Conservation (phyloP, 106 monocot genomes). For the Acorus gramineus region DNA sequence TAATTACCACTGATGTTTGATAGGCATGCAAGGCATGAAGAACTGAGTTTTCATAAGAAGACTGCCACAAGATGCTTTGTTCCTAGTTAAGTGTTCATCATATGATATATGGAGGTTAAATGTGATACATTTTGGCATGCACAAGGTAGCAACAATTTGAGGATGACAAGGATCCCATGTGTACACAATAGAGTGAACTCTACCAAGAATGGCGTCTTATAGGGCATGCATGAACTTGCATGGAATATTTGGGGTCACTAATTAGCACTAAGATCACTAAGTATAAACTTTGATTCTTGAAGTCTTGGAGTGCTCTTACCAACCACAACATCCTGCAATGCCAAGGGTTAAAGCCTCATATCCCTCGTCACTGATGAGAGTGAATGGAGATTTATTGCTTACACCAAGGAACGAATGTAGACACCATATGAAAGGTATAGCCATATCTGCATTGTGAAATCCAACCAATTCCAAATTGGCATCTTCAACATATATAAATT, state of each 20-base stretch:
- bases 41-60: too few species aligned
- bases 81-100: too few species aligned
- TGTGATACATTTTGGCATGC: background rate
- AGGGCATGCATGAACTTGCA: slow-evolving; percentile 6
- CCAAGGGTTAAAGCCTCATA: slow-evolving; percentile 47
- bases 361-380: slow-evolving; percentile 59
- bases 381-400: slow-evolving; percentile 42
- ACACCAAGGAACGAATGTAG: slow-evolving; percentile 62
- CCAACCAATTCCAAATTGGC: slow-evolving; percentile 70
- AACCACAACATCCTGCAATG: slow-evolving; percentile 57
- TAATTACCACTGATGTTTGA: too few species aligned
- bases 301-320: slow-evolving; percentile 73
- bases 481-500: slow-evolving; percentile 59
- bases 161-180: background rate
- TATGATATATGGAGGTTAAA: too few species aligned
- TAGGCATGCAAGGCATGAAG: too few species aligned
- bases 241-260: slow-evolving; percentile 15
- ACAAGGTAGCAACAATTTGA: slow-evolving; percentile 6
- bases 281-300: slow-evolving; percentile 16
- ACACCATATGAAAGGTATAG: slow-evolving; percentile 43
- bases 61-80: too few species aligned
- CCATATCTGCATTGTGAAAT: slow-evolving; percentile 80
- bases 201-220: background rate
- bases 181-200: background rate
- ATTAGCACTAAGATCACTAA: slow-evolving; percentile 3